These are phyloP conservation scores for Sporothrix brasiliensis DNA, from an alignment of 2,329 filamentous ascomycete genomes.

Conservation along the genomic window DNA sequence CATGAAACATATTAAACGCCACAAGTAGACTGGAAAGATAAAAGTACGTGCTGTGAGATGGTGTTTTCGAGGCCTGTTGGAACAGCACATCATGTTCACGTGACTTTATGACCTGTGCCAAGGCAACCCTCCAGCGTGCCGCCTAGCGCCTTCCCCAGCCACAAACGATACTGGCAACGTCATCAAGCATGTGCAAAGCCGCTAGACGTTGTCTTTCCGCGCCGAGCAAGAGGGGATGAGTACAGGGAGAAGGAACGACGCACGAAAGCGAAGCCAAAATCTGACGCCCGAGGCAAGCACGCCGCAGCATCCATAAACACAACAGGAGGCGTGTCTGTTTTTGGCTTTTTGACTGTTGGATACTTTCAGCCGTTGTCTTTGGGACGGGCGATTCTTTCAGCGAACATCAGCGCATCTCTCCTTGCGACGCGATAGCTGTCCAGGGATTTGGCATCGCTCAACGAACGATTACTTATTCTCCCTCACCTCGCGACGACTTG, in stretches of 20 bases:
- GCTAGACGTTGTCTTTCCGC: not conserved
- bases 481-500: not conserved
- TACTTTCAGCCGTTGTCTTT: not conserved
- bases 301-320: conserved; percentile 12
- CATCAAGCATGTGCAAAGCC: conserved; percentile 28
- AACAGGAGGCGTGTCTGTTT: not conserved
- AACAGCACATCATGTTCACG: no score
- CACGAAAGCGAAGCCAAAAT: not conserved
- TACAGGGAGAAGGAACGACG: conserved; percentile 19
- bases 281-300: not conserved
- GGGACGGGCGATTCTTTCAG: not conserved
- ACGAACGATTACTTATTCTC: not conserved
- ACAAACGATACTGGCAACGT: conserved; percentile 14
- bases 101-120: no score
- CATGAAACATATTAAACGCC: not conserved
- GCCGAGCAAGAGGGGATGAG: not conserved
- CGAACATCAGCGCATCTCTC: conserved; percentile 14
- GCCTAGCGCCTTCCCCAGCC: conserved; percentile 15
- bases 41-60: no score
- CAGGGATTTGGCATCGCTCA: not conserved
- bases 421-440: not conserved
- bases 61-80: no score
- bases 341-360: conserved; percentile 3
- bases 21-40: no score
- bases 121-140: no score